phyloP scores from a whole-genome alignment of 768 basidiomycete genomes.

The Tylopilus felleus region DNA sequence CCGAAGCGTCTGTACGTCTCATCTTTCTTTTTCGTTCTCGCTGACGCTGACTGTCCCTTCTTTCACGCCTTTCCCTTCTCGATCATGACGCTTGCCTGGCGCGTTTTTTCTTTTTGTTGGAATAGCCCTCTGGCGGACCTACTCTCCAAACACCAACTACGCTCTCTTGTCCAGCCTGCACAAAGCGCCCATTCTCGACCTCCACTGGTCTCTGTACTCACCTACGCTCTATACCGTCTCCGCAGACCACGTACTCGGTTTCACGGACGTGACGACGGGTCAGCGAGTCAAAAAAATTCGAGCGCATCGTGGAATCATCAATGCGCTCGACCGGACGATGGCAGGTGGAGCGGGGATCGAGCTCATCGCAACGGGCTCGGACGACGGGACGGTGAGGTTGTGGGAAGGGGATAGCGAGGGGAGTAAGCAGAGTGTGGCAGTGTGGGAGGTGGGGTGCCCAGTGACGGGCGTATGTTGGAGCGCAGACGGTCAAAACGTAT shows the following conservation, averaged over 20 bases:
- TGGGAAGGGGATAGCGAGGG: conserved; percentile 95
- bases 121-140: conserved; percentile 86
- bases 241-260: conserved; percentile 80
- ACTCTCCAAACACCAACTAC: conserved; percentile 90
- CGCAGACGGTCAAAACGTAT: conserved; percentile 84
- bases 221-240: conserved; percentile 77
- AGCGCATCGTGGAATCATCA: conserved; percentile 90
- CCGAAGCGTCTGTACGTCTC: conserved; percentile 77
- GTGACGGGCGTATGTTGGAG: conserved; percentile 93
- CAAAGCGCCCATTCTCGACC: conserved; percentile 90
- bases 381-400: conserved; percentile 87
- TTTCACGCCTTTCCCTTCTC: neutral
- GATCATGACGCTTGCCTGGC: neutral
- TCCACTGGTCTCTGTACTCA: conserved; percentile 82
- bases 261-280: conserved; percentile 81
- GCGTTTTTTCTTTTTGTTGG: neutral
- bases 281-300: conserved; percentile 76
- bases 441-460: conserved; percentile 84
- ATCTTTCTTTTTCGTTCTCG: neutral
- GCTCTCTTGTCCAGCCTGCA: conserved; percentile 77
- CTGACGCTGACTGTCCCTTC: neutral
- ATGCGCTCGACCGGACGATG: conserved; percentile 82
- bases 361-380: conserved; percentile 82
- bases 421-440: conserved; percentile 67
- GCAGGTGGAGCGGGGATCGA: conserved; percentile 83